phyloP scores from a whole-genome alignment of 345 rosid genomes.

The Camelina laxa region DNA sequence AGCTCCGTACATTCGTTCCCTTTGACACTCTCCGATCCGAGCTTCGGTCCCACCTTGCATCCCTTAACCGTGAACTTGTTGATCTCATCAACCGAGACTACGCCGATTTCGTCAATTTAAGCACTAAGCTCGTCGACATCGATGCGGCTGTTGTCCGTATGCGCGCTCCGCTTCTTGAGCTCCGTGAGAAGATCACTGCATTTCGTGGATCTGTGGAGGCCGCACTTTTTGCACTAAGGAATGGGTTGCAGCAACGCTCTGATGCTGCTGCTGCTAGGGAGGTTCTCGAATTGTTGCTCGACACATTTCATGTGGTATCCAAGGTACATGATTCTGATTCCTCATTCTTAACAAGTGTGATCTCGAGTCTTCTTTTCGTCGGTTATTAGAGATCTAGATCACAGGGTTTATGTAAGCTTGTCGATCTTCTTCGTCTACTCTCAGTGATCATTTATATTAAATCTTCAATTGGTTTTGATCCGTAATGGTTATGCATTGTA shows the following conservation, averaged over 20 bases:
- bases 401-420: constrained; percentile 2
- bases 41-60: constrained; percentile 82
- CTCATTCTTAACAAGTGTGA: neutral
- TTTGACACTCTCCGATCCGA: constrained; percentile 92
- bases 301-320: constrained; percentile 94
- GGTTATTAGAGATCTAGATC: constrained; percentile 26
- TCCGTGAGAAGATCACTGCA: constrained; percentile 83
- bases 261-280: constrained; percentile 94
- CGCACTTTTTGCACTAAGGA: constrained; percentile 69
- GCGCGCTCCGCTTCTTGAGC: constrained; percentile 94
- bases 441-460: constrained; percentile 1
- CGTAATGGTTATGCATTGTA: constrained; percentile 10
- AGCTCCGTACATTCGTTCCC: constrained; percentile 96
- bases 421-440: constrained; percentile 7
- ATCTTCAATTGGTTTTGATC: neutral
- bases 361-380: constrained; percentile 3
- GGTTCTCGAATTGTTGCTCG: constrained; percentile 80
- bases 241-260: constrained; percentile 88
- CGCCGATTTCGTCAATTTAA: constrained; percentile 90
- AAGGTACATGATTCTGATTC: constrained; percentile 56
- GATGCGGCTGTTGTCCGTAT: constrained; percentile 92
- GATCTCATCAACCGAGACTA: constrained; percentile 99
- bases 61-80: constrained; percentile 92
- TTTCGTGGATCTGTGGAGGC: constrained; percentile 76
- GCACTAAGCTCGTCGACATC: constrained; percentile 95